These are phyloP conservation scores for Achlya hypogyna DNA, from an alignment of 352 stramenopile species.

Conservation along the genomic window DNA sequence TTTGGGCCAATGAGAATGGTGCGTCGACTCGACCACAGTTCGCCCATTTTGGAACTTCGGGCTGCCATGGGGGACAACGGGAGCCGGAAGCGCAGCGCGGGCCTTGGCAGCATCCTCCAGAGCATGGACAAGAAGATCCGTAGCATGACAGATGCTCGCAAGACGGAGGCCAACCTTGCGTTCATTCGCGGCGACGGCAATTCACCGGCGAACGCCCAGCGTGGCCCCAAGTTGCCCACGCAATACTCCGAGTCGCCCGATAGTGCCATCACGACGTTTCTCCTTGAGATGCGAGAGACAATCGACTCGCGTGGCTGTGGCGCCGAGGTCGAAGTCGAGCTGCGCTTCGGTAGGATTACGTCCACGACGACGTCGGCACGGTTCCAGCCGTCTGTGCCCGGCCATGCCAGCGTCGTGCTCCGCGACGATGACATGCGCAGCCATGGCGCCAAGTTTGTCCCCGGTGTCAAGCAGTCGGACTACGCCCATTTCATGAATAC, in stretches of 20 bases:
- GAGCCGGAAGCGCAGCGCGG: not conserved
- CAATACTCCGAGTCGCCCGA: conserved; percentile 52
- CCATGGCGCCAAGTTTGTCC: conserved; percentile 70
- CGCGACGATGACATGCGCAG: conserved; percentile 67
- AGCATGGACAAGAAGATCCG: conserved; percentile 9
- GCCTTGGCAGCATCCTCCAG: not conserved
- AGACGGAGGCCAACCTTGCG: not conserved
- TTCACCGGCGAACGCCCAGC: not conserved
- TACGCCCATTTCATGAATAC: conserved; percentile 58
- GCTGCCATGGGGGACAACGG: not conserved
- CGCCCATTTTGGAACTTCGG: not conserved
- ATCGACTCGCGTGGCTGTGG: conserved; percentile 76
- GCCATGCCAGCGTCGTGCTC: conserved; percentile 64
- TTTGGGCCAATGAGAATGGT: conserved; percentile 5
- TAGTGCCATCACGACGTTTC: conserved; percentile 67
- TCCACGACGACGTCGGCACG: conserved; percentile 63
- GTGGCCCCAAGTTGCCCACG: conserved; percentile 15
- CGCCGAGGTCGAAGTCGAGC: conserved; percentile 71
- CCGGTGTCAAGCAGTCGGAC: conserved; percentile 58
- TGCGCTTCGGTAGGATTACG: conserved; percentile 74
- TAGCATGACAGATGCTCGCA: conserved; percentile 15
- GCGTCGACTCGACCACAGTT: not conserved
- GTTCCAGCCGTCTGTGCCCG: conserved; percentile 61
- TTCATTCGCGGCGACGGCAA: conserved; percentile 6
- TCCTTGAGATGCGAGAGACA: conserved; percentile 60